These are phyloP conservation scores for Penicillium concentricum DNA, from an alignment of 2,329 filamentous ascomycete genomes.

Conservation along the genomic window DNA sequence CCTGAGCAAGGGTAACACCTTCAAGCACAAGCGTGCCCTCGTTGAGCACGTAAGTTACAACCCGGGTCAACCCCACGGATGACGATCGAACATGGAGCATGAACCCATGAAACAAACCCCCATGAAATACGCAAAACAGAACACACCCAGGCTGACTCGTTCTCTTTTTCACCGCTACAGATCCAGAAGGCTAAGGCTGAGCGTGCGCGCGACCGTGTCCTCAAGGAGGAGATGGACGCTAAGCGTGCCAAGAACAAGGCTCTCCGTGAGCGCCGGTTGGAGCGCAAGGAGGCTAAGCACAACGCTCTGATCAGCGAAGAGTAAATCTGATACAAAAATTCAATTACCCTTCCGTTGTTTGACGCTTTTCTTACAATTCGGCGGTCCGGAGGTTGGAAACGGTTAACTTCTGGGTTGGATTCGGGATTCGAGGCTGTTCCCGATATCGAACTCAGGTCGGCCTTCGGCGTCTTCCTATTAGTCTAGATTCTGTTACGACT, in stretches of 20 bases:
- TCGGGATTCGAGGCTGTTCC: slow-evolving; percentile 31
- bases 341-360: slow-evolving; percentile 29
- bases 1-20: slow-evolving; percentile 99
- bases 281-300: slow-evolving; percentile 89
- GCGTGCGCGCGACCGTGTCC: slow-evolving; percentile 90
- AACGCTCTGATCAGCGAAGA: slow-evolving; percentile 74
- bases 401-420: slow-evolving; percentile 30
- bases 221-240: slow-evolving; percentile 99
- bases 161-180: slow-evolving; percentile 51
- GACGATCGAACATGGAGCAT: neutral
- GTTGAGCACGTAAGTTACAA: slow-evolving; percentile 89
- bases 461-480: slow-evolving; percentile 26
- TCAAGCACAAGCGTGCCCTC: slow-evolving; percentile 99
- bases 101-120: neutral
- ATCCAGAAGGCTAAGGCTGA: slow-evolving; percentile 99
- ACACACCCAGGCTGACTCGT: slow-evolving; percentile 18
- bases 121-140: neutral
- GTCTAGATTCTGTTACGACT: slow-evolving; percentile 20
- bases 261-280: slow-evolving; percentile 95
- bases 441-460: slow-evolving; percentile 30
- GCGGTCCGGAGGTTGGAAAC: slow-evolving; percentile 40
- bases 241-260: slow-evolving; percentile 99
- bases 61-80: slow-evolving; percentile 6
- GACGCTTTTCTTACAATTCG: slow-evolving; percentile 30
- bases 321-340: slow-evolving; percentile 33